These are phyloP conservation scores for Suillus subluteus DNA, from an alignment of 768 basidiomycete species.

Conservation along the genomic window DNA sequence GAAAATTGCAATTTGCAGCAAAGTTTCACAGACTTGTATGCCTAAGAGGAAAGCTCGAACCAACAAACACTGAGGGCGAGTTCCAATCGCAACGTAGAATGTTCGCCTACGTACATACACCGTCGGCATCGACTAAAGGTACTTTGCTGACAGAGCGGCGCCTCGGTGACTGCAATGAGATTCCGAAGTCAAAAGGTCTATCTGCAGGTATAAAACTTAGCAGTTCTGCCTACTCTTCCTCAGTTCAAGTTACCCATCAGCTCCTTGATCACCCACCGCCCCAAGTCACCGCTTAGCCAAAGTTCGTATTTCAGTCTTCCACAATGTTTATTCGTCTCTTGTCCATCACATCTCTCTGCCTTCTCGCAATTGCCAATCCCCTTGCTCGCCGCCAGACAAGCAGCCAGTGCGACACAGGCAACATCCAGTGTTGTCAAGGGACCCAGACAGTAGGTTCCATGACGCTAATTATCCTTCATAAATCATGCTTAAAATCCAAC, in stretches of 20 bases:
- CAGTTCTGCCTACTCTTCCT: not conserved
- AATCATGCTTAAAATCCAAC: not conserved
- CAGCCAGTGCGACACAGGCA: conserved; percentile 24
- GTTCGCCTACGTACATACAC: not conserved
- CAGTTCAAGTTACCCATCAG: not conserved
- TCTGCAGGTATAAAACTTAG: conserved; percentile 1
- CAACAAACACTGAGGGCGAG: not conserved
- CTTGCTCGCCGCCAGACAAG: conserved; percentile 13
- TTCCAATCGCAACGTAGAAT: not conserved
- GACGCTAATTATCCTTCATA: not conserved
- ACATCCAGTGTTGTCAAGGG: conserved; percentile 23
- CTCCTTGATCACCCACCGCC: not conserved
- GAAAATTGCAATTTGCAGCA: not conserved
- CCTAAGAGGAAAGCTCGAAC: not conserved
- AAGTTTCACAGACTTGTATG: not conserved
- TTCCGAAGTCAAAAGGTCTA: not conserved
- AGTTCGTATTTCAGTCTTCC: not conserved
- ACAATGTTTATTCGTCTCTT: conserved; percentile 27
- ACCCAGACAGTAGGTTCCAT: conserved; percentile 22
- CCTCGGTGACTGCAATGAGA: not conserved
- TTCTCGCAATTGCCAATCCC: conserved; percentile 24
- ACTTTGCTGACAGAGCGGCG: not conserved
- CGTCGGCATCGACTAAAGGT: not conserved
- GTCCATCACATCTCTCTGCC: conserved; percentile 21
- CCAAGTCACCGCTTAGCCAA: not conserved